These are phyloP conservation scores for Botrytis tulipae DNA, from an alignment of 2,329 filamentous ascomycete species.

Conservation along the genomic window DNA sequence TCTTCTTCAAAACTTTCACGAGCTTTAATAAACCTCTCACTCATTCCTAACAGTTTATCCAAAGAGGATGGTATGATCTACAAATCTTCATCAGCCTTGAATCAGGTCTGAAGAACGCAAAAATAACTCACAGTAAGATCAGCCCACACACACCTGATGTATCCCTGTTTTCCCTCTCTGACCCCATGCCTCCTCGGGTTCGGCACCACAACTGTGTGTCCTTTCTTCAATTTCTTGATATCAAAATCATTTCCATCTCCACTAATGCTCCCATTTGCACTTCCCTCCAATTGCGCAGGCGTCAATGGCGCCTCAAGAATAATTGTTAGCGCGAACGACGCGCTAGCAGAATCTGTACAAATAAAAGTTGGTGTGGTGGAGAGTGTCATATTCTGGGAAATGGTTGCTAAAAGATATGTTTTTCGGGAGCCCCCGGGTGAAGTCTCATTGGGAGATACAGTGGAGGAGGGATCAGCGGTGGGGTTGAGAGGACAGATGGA, in stretches of 20 bases:
- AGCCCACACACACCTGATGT: slow-evolving; percentile 27
- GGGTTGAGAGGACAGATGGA: slow-evolving; percentile 23
- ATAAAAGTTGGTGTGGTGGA: slow-evolving; percentile 36
- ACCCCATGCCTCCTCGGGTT: slow-evolving; percentile 29
- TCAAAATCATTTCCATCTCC: slow-evolving; percentile 27
- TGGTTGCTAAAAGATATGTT: slow-evolving; percentile 32
- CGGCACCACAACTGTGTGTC: slow-evolving; percentile 26
- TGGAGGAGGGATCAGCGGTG: slow-evolving; percentile 8
- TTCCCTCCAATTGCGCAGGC: slow-evolving; percentile 20
- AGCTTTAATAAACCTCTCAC: slow-evolving; percentile 14
- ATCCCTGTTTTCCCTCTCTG: slow-evolving; percentile 34
- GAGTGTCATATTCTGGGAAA: slow-evolving; percentile 36
- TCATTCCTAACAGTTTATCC: slow-evolving; percentile 29
- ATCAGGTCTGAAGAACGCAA: neutral
- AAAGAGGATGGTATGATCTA: slow-evolving; percentile 32
- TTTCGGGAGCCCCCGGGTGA: slow-evolving; percentile 2
- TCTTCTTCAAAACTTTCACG: neutral
- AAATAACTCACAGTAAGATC: slow-evolving; percentile 24
- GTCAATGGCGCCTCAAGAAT: slow-evolving; percentile 20
- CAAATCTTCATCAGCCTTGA: neutral
- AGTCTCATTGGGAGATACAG: slow-evolving; percentile 4
- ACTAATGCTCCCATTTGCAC: slow-evolving; percentile 4
- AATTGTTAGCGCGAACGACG: slow-evolving; percentile 32
- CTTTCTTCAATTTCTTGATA: slow-evolving; percentile 31
- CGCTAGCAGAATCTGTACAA: slow-evolving; percentile 27